A percentile compares a stretch with the other conserved stretches of the same genome.
These are phyloP conservation scores for Periconia macrospinosa DNA, from an alignment of 2,329 filamentous ascomycete genomes.

Conservation along the genomic window DNA sequence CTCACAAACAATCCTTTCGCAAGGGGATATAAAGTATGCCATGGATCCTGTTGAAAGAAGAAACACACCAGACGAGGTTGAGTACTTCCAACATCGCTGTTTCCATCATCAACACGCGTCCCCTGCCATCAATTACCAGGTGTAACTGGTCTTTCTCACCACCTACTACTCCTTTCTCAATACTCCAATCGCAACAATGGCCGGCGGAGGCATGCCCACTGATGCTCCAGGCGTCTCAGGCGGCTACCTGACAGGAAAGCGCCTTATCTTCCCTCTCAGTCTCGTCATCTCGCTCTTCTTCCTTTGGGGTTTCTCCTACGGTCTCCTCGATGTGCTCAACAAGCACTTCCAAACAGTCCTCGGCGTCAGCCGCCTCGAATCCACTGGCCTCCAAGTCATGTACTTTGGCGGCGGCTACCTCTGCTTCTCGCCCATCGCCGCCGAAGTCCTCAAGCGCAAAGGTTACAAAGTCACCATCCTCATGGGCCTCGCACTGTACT, in stretches of 20 bases:
- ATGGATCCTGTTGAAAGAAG: neutral
- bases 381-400: constrained; percentile 64
- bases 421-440: constrained; percentile 66
- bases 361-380: constrained; percentile 55
- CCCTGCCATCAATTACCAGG: neutral
- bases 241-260: constrained; percentile 6
- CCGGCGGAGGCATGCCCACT: constrained; percentile 4
- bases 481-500: neutral
- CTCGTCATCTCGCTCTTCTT: constrained; percentile 54
- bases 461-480: constrained; percentile 56
- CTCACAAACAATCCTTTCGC: neutral
- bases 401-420: constrained; percentile 68
- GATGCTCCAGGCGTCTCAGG: constrained; percentile 1
- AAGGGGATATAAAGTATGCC: neutral
- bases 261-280: constrained; percentile 49
- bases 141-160: neutral
- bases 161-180: neutral
- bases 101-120: neutral
- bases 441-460: constrained; percentile 55
- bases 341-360: constrained; percentile 47
- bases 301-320: constrained; percentile 56
- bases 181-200: constrained; percentile 1
- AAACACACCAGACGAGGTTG: neutral
- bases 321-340: constrained; percentile 50
- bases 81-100: neutral